Base-by-base conservation (phyloP, 1,284 basidiomycete species). In the Boletus semigastroideus region DNA sequence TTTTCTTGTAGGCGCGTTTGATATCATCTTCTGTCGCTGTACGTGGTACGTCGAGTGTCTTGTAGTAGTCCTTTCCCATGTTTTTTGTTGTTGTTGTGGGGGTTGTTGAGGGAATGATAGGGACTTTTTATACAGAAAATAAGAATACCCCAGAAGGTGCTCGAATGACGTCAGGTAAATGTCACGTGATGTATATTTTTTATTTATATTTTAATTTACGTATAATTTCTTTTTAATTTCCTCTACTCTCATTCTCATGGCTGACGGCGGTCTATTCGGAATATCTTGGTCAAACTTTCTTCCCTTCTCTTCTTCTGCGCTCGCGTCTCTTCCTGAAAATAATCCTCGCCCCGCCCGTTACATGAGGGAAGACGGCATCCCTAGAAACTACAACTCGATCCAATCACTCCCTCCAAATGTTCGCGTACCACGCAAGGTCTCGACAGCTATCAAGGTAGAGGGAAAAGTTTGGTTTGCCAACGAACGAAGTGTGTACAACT, bases 381-480 rank as follows among this genome's bases (percentile, higher is more conserved):
- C 86, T 36, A 72, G 82, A 48, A 86, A 90, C 68, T 91, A 90
- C 63, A 81, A 83, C 61, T 71, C 88, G 2, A 87, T 87, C 62
- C 86, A 79, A 59, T 67, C 75, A 6, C 62, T 83, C 0, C 81
- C 85, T 1, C 72, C 82, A 0, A 75, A 78, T 42, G 81, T 90
- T 34, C 76, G 84, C 34, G 77, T 90, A 0, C 92, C 90, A 1
- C 90, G 94, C 77, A 95, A 96, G 70, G 85, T 96, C 33, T 78
- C 90, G 1, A 92, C 94, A 0, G 89, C 93, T 1, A 82, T 98
- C 61, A 90, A 89, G 59, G 92, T 99, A 36, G 96, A 99, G 71
- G 90, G 90, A 30, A 99, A 99, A 68, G 96, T 99, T 39, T 99
- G 96, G 91, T 98, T 99, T 73, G 95, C 97, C 8, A 98, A 98